phyloP scores from a whole-genome alignment of 352 stramenopile genomes.

The Pythium grandisporangium region DNA sequence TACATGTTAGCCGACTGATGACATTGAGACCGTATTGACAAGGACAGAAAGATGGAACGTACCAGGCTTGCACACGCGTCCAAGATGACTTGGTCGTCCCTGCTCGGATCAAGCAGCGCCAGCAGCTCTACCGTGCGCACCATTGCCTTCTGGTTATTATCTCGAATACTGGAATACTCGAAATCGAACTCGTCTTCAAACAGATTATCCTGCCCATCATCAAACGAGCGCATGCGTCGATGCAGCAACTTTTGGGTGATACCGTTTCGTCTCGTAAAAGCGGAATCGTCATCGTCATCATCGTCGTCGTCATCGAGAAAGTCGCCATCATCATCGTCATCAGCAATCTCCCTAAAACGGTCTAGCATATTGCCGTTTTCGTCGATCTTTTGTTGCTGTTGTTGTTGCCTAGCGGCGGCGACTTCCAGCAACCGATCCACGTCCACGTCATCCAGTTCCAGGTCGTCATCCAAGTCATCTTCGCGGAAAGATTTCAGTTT shows the following conservation, averaged over 20 bases:
- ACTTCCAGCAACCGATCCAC: slow-evolving; percentile 47
- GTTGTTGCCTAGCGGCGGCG: slow-evolving; percentile 6
- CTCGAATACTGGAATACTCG: slow-evolving; percentile 58
- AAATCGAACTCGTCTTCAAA: slow-evolving; percentile 82
- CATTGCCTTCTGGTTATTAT: slow-evolving; percentile 73
- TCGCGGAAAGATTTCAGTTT: slow-evolving; percentile 75
- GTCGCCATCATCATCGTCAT: slow-evolving; percentile 8
- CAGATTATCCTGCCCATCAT: slow-evolving; percentile 39
- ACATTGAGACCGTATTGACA: not conserved
- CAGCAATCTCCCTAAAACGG: slow-evolving; percentile 16
- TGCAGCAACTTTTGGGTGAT: too few relatives aligned
- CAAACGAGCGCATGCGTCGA: slow-evolving; percentile 8
- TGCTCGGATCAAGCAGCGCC: slow-evolving; percentile 70
- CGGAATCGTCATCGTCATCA: too few relatives aligned
- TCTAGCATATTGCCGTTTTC: slow-evolving; percentile 7
- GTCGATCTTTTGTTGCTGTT: too few relatives aligned
- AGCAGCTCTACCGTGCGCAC: slow-evolving; percentile 67
- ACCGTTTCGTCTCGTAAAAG: too few relatives aligned
- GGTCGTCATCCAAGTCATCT: slow-evolving; percentile 38
- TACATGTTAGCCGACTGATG: not conserved
- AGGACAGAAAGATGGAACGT: not conserved
- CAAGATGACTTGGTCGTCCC: slow-evolving; percentile 81
- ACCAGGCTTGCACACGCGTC: slow-evolving; percentile 71
- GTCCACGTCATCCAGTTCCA: slow-evolving; percentile 67
- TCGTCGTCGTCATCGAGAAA: slow-evolving; percentile 4